Evolutionary conservation across 768 basidiomycete species (phyloP).

Genomic region (Amanita molliuscula): DNA sequence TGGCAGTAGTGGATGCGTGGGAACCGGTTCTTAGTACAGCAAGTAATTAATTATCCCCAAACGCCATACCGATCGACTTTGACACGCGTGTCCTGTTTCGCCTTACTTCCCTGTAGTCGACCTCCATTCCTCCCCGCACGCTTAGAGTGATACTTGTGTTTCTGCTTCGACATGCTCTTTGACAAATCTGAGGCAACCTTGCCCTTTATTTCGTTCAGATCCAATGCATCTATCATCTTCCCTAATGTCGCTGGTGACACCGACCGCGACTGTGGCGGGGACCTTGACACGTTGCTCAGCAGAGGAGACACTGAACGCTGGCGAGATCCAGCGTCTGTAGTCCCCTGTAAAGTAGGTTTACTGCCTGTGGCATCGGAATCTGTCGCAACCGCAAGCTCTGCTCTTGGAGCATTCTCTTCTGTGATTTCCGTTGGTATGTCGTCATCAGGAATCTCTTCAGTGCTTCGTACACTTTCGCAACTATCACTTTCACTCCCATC

Average conservation of each 20-base stretch:
- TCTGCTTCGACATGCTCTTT: constrained; percentile 48
- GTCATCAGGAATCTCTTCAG: constrained; percentile 19
- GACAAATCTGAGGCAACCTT: constrained; percentile 54
- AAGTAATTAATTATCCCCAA: constrained; percentile 14
- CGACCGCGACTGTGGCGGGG: constrained; percentile 41
- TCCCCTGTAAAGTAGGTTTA: not conserved
- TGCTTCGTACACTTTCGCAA: constrained; percentile 25
- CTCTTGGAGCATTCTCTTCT: constrained; percentile 19
- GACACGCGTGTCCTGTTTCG: constrained; percentile 65
- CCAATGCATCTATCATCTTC: constrained; percentile 32
- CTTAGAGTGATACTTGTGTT: constrained; percentile 74
- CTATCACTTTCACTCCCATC: constrained; percentile 15
- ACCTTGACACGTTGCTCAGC: constrained; percentile 30
- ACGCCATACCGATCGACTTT: constrained; percentile 48
- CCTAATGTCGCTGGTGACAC: constrained; percentile 30
- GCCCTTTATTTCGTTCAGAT: constrained; percentile 38
- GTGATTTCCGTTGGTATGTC: constrained; percentile 16
- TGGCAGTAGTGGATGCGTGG: constrained; percentile 3
- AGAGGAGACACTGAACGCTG: constrained; percentile 14
- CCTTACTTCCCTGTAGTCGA: constrained; percentile 73
- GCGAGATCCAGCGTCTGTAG: not conserved
- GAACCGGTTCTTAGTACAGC: not conserved
- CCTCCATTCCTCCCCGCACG: constrained; percentile 52
- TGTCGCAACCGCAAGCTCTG: constrained; percentile 12
- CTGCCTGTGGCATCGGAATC: constrained; percentile 7